phyloP scores from a whole-genome alignment of 257 asterid genomes.

The Prunella vulgaris region DNA sequence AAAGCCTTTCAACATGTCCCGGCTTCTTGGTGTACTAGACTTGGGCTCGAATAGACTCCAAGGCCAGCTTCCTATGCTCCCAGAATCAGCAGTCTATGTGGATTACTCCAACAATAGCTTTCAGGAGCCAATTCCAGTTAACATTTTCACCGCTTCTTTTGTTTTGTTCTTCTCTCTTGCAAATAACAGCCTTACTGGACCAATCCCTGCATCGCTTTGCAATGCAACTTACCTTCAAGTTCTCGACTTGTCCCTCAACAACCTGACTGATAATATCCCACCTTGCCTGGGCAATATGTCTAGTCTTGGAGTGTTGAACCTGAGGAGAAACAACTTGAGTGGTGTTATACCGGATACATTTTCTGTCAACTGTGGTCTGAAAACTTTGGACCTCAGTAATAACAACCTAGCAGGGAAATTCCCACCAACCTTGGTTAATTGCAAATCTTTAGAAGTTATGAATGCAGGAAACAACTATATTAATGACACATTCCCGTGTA shows the following conservation, averaged over 20 bases:
- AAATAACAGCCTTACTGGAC: conserved; percentile 31
- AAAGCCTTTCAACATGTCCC: conserved; percentile 23
- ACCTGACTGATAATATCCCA: conserved; percentile 39
- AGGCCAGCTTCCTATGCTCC: conserved; percentile 36
- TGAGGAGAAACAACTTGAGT: conserved; percentile 28
- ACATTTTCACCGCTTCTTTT: conserved; percentile 3
- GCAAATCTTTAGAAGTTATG: conserved; percentile 33
- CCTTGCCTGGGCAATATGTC: conserved; percentile 20
- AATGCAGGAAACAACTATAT: conserved; percentile 39
- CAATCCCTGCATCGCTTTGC: conserved; percentile 41
- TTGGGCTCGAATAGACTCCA: conserved; percentile 31
- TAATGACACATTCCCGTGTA: conserved; percentile 35
- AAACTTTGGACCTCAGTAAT: conserved; percentile 39
- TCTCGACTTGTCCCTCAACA: conserved; percentile 40
- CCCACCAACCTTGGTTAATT: conserved; percentile 38
- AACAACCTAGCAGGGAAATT: conserved; percentile 37
- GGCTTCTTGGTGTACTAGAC: conserved; percentile 23
- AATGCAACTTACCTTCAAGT: conserved; percentile 31
- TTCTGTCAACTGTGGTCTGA: conserved; percentile 22
- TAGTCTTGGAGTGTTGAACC: conserved; percentile 33
- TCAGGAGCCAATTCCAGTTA: conserved; percentile 24
- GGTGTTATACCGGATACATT: conserved; percentile 33
- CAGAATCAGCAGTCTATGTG: conserved; percentile 26
- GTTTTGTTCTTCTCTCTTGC: conserved; percentile 35
- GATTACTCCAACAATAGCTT: conserved; percentile 44